A percentile compares a stretch with the other conserved stretches of the same genome.
Evolutionary conservation across 2,329 filamentous ascomycete genomes (phyloP).

Genomic region (Fusarium graminum): DNA sequence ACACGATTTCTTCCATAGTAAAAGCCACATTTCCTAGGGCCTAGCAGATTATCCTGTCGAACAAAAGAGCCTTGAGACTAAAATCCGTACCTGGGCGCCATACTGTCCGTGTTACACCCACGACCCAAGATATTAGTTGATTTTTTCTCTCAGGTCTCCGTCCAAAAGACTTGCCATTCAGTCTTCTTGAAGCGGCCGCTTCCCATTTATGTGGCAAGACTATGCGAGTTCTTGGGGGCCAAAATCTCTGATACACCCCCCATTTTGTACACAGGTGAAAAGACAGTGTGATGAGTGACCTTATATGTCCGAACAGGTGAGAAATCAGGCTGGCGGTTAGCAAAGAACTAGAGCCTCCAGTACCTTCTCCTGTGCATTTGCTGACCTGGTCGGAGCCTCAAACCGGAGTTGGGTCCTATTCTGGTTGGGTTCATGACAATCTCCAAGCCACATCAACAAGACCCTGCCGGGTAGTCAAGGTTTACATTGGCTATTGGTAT

Average conservation of each 20-base stretch:
- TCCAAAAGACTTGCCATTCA: too few relatives aligned
- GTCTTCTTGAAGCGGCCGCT: too few relatives aligned
- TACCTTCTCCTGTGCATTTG: background rate
- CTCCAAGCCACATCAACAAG: background rate
- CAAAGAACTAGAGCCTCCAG: background rate
- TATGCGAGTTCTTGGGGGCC: background rate
- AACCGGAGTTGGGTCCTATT: background rate
- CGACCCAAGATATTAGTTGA: too few relatives aligned
- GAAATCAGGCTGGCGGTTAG: conserved; percentile 23
- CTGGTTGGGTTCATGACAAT: background rate
- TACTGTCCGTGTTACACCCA: too few relatives aligned
- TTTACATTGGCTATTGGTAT: conserved; percentile 1
- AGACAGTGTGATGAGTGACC: background rate
- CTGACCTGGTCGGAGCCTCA: background rate
- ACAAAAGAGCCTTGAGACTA: too few relatives aligned
- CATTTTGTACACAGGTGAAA: background rate
- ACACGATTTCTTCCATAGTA: too few relatives aligned
- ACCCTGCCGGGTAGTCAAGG: background rate
- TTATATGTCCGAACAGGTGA: too few relatives aligned
- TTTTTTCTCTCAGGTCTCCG: too few relatives aligned
- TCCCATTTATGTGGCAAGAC: too few relatives aligned
- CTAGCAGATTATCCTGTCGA: too few relatives aligned
- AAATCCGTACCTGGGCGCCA: too few relatives aligned
- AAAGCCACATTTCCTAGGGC: too few relatives aligned
- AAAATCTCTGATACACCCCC: background rate